Evolutionary conservation across 2,329 filamentous ascomycete genomes (phyloP).

Genomic region (Cercospora sp.): DNA sequence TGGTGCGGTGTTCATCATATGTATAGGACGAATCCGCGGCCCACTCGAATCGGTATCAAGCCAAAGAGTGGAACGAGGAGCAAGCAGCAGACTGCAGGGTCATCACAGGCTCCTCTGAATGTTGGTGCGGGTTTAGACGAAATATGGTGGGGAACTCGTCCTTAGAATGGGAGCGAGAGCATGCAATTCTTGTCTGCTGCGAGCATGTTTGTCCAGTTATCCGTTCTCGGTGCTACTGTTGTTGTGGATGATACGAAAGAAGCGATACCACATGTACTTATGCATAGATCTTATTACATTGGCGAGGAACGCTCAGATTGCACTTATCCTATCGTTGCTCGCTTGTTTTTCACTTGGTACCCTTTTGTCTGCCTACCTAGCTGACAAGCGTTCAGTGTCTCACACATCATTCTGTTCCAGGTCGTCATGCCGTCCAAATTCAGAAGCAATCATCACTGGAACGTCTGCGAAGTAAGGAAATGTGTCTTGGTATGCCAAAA

Average conservation of each 20-base stretch:
- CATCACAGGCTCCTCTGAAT: not conserved
- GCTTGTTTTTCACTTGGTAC: too few relatives aligned
- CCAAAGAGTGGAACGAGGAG: not conserved
- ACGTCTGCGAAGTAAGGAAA: not conserved
- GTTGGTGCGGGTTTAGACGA: not conserved
- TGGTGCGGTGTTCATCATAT: constrained; percentile 1
- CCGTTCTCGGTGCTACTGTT: not conserved
- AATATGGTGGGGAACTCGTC: not conserved
- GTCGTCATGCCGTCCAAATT: too few relatives aligned
- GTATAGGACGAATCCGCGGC: not conserved
- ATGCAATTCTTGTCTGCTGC: not conserved
- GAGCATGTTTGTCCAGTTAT: not conserved
- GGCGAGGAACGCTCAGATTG: not conserved
- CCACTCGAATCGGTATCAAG: not conserved
- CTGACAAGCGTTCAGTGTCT: too few relatives aligned
- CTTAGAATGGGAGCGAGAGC: not conserved
- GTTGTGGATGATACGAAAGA: not conserved
- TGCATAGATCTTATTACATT: not conserved
- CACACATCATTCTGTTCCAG: too few relatives aligned
- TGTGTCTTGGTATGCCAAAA: not conserved
- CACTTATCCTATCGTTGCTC: too few relatives aligned
- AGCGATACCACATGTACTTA: not conserved
- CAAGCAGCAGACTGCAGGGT: not conserved
- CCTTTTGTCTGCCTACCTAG: too few relatives aligned
- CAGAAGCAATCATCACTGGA: not conserved